Percentiles rank a stretch among this genome's conserved stretches.
Evolutionary conservation across 768 basidiomycete genomes (phyloP).

Genomic region (Nidula microcarpa): DNA sequence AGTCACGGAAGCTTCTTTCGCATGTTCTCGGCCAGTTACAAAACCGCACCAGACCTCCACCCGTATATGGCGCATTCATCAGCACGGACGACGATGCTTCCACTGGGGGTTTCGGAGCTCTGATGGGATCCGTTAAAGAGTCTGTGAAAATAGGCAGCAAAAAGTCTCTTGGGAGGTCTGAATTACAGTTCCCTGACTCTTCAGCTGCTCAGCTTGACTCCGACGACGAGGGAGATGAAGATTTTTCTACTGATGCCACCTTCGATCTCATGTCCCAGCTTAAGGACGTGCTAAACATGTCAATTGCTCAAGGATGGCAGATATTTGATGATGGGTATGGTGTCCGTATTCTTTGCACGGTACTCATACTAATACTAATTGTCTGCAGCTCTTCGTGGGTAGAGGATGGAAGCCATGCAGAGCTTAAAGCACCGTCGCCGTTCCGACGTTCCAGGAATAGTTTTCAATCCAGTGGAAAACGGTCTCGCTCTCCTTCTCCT

Average conservation of each 20-base stretch:
- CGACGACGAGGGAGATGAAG: constrained; percentile 41
- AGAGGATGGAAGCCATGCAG: constrained; percentile 13
- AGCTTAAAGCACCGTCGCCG: constrained; percentile 30
- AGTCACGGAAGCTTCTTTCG: constrained; percentile 66
- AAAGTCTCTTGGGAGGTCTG: constrained; percentile 16
- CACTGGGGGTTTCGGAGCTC: constrained; percentile 32
- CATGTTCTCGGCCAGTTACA: constrained; percentile 66
- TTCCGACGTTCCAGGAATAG: constrained; percentile 45
- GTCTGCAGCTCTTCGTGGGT: constrained; percentile 11
- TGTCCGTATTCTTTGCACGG: background rate
- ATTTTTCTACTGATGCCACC: constrained; percentile 64
- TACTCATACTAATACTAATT: background rate
- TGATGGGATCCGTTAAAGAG: constrained; percentile 43
- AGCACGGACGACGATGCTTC: constrained; percentile 15
- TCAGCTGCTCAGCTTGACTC: constrained; percentile 35
- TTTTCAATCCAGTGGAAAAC: constrained; percentile 36
- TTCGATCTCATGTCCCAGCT: constrained; percentile 63
- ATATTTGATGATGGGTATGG: constrained; percentile 55
- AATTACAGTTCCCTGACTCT: constrained; percentile 1
- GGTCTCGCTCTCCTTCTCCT: constrained; percentile 53
- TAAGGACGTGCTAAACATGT: constrained; percentile 55
- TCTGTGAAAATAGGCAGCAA: constrained; percentile 32
- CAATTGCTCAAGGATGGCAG: constrained; percentile 55
- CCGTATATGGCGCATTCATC: constrained; percentile 41
- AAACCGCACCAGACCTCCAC: constrained; percentile 48